Conservation (phyloP, 495 filamentous ascomycete species). For the Symbiotaphrina buchneri region DNA sequence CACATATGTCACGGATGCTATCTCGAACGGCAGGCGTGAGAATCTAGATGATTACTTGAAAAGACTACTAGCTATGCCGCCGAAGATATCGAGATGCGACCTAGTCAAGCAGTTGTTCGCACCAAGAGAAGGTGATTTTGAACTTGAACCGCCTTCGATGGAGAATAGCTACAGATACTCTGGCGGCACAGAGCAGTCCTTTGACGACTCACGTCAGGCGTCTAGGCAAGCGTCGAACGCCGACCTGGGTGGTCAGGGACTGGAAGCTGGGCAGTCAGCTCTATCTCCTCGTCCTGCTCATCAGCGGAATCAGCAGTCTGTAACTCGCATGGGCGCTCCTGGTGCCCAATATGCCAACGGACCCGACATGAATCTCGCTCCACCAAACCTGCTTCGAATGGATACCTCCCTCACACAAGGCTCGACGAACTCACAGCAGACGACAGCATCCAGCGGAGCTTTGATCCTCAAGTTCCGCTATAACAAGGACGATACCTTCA, state of each 20-base stretch:
- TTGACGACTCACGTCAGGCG: constrained; percentile 24
- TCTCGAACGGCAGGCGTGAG: constrained; percentile 76
- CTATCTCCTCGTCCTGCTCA: constrained; percentile 27
- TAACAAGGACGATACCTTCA: constrained; percentile 74
- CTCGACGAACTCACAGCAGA: constrained; percentile 23
- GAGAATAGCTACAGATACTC: constrained; percentile 7
- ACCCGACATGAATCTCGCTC: constrained; percentile 13
- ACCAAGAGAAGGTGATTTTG: constrained; percentile 76
- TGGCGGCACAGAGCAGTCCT: constrained; percentile 48
- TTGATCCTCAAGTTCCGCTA: constrained; percentile 84
- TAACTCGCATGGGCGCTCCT: constrained; percentile 16
- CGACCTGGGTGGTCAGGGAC: constrained; percentile 36
- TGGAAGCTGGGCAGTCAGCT: constrained; percentile 25
- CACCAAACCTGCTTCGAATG: constrained; percentile 37
- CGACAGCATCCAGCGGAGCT: constrained; percentile 20
- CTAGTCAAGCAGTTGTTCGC: constrained; percentile 80
- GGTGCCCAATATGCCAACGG: constrained; percentile 18
- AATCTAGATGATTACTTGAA: constrained; percentile 91
- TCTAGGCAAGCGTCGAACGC: constrained; percentile 57
- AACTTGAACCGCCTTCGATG: constrained; percentile 34
- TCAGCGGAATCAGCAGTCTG: constrained; percentile 27
- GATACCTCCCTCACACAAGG: constrained; percentile 50
- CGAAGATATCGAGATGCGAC: constrained; percentile 60
- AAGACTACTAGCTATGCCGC: constrained; percentile 60
- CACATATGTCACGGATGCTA: constrained; percentile 91